A percentile compares a stretch with the other conserved stretches of the same genome.
Evolutionary conservation across 176 grass and related monocot genomes (phyloP).

Genomic region (Areca catechu): DNA sequence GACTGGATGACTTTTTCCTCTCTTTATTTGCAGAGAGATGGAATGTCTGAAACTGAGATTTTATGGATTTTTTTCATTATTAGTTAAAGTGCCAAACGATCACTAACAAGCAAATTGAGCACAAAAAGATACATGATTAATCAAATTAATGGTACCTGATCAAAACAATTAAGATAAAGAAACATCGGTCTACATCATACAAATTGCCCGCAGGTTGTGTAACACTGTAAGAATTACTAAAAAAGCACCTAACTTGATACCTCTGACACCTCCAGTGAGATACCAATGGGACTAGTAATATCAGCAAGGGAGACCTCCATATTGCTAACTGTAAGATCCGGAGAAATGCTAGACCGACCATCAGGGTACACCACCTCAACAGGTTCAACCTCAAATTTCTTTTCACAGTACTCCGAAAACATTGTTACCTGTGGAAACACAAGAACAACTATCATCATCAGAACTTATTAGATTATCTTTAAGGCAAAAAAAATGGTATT

Average conservation of each 20-base stretch:
- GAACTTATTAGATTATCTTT: slow-evolving; percentile 16
- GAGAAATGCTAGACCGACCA: slow-evolving; percentile 55
- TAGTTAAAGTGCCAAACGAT: too few species aligned
- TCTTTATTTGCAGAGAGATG: too few species aligned
- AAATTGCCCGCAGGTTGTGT: too few species aligned
- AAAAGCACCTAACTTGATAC: slow-evolving; percentile 26
- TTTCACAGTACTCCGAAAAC: slow-evolving; percentile 83
- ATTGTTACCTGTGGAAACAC: slow-evolving; percentile 68
- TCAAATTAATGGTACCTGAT: too few species aligned
- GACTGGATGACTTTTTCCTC: too few species aligned
- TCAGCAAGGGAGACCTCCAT: slow-evolving; percentile 82
- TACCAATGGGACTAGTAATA: slow-evolving; percentile 74
- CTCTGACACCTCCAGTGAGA: slow-evolving; percentile 56
- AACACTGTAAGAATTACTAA: background rate
- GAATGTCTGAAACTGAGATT: too few species aligned
- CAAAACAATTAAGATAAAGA: too few species aligned
- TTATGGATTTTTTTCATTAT: too few species aligned
- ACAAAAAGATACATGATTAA: too few species aligned
- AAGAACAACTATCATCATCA: slow-evolving; percentile 11
- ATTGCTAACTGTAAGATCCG: slow-evolving; percentile 71
- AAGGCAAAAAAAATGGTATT: background rate
- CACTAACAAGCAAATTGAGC: too few species aligned
- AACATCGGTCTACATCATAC: too few species aligned
- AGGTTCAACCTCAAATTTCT: slow-evolving; percentile 91
- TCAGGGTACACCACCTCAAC: slow-evolving; percentile 66